Conservation (phyloP, 148 eudicot species). For the Rhododendron vialii region DNA sequence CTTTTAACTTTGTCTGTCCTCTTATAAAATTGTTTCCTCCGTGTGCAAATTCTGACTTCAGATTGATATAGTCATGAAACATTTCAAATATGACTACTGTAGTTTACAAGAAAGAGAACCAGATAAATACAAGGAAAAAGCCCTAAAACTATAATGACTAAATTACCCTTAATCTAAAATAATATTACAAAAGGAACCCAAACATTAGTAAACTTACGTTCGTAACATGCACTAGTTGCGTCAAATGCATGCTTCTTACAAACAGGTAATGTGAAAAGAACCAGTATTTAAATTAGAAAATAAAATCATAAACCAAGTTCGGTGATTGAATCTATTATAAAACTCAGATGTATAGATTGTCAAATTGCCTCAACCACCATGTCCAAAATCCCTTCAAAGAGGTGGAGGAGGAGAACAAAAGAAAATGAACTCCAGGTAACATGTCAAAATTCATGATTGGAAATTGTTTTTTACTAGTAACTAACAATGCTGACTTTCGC, state of each 20-base stretch:
- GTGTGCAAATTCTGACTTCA: too few relatives aligned
- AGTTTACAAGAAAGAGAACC: too few relatives aligned
- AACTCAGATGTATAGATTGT: background rate
- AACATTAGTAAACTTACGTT: background rate
- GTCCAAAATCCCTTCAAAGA: background rate
- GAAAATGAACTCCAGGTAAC: background rate
- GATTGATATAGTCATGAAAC: too few relatives aligned
- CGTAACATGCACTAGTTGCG: background rate
- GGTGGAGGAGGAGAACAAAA: background rate
- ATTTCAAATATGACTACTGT: too few relatives aligned
- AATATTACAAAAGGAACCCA: too few relatives aligned
- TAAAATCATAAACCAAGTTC: background rate
- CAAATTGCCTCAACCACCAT: background rate
- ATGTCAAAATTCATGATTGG: background rate
- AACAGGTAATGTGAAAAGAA: background rate
- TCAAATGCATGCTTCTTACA: background rate
- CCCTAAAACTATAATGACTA: too few relatives aligned
- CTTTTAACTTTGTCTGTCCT: too few relatives aligned
- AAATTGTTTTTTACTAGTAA: constrained; percentile 1
- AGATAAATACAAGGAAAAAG: too few relatives aligned
- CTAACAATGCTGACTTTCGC: background rate
- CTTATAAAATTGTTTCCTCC: too few relatives aligned
- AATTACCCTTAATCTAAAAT: too few relatives aligned
- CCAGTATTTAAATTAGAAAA: background rate
- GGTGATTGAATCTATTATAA: background rate